Evolutionary conservation across 2,329 filamentous ascomycete genomes (phyloP).

Genomic region (Lasiodiplodia sp.): DNA sequence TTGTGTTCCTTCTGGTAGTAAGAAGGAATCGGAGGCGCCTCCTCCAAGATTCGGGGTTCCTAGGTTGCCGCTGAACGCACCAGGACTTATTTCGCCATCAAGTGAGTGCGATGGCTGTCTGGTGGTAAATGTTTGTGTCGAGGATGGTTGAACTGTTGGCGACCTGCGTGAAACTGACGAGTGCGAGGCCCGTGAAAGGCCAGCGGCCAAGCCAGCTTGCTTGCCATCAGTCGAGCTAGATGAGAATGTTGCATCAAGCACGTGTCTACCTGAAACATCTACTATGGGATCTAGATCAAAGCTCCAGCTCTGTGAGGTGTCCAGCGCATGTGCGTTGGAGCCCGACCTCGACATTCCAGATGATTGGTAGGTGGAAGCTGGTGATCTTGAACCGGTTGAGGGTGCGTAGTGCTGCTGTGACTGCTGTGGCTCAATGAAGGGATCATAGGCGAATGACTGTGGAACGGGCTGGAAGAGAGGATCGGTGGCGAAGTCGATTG

Average conservation of each 20-base stretch:
- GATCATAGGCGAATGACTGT: conserved; percentile 9
- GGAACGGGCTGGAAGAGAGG: conserved; percentile 24
- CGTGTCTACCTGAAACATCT: not conserved
- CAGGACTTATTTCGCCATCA: not conserved
- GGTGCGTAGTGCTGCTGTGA: not conserved
- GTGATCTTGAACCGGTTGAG: conserved; percentile 12
- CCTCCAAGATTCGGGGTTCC: not conserved
- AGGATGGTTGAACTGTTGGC: not conserved
- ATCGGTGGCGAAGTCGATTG: conserved; percentile 25
- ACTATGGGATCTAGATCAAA: conserved; percentile 21
- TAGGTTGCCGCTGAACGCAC: not conserved
- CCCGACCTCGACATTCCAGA: conserved; percentile 20
- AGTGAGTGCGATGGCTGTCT: not conserved
- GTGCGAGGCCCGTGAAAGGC: not conserved
- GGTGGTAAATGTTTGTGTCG: not conserved
- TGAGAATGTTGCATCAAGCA: not conserved
- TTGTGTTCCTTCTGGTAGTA: not conserved
- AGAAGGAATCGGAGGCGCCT: not conserved
- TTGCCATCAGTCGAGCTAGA: conserved; percentile 1
- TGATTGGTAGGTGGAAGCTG: conserved; percentile 17
- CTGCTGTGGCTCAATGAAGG: not conserved
- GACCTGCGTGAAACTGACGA: not conserved
- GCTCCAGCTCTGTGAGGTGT: conserved; percentile 10
- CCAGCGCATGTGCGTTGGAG: conserved; percentile 1
- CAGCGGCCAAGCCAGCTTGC: conserved; percentile 7